Conservation (phyloP, 2,329 filamentous ascomycete species). For the Dactylonectria estremocensis region DNA sequence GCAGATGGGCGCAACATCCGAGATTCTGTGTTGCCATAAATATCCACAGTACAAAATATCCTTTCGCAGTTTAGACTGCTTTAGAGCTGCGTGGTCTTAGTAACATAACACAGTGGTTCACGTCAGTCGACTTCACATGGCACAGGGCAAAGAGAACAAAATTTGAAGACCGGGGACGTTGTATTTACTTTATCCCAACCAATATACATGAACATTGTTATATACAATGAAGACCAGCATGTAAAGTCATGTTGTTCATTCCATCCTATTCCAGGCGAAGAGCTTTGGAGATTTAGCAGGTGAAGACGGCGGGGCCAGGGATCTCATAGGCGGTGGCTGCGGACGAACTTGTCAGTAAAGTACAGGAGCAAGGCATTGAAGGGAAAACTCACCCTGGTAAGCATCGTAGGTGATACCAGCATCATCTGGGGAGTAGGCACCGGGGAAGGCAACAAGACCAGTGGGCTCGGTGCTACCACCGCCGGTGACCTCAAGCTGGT, state of each 20-base stretch:
- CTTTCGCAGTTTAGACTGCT: background rate
- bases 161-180: background rate
- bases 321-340: slow-evolving; percentile 59
- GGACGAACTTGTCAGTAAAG: background rate
- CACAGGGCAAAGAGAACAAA: background rate
- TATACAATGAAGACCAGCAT: slow-evolving; percentile 26
- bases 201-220: slow-evolving; percentile 32
- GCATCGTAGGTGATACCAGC: slow-evolving; percentile 68
- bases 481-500: slow-evolving; percentile 69
- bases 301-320: slow-evolving; percentile 64
- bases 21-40: background rate
- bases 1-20: background rate
- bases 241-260: slow-evolving; percentile 19
- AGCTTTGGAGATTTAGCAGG: slow-evolving; percentile 54
- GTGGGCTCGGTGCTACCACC: slow-evolving; percentile 60
- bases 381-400: slow-evolving; percentile 59
- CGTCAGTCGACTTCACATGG: background rate
- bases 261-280: background rate
- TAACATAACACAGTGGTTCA: background rate
- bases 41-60: background rate
- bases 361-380: background rate
- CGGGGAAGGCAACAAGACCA: slow-evolving; percentile 66
- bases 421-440: slow-evolving; percentile 66
- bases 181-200: slow-evolving; percentile 18
- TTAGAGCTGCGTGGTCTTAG: background rate